A percentile compares a stretch with the other conserved stretches of the same genome.
These are phyloP conservation scores for Rhododendron simsii DNA, from an alignment of 148 eudicot species.

Conservation along the genomic window DNA sequence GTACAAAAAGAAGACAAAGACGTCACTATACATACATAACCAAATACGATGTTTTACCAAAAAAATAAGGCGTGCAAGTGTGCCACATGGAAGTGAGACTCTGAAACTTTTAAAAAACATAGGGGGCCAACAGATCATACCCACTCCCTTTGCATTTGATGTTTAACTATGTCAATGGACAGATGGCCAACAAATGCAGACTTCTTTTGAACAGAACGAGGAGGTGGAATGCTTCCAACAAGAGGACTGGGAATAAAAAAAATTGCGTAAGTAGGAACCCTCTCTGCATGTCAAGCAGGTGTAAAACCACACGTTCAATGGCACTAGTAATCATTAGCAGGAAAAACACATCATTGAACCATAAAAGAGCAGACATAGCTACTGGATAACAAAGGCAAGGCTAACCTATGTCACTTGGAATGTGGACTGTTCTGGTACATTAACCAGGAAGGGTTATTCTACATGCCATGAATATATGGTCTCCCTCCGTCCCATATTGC, in stretches of 20 bases:
- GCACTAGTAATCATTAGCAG: background rate
- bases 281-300: background rate
- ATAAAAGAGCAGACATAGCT: background rate
- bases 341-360: background rate
- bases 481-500: background rate
- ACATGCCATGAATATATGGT: background rate
- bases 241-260: constrained; percentile 49
- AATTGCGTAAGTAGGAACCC: background rate
- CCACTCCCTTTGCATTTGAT: constrained; percentile 39
- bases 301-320: background rate
- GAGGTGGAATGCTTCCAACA: constrained; percentile 32
- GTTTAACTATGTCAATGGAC: constrained; percentile 32
- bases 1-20: constrained; percentile 9
- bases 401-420: background rate
- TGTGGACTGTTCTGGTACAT: background rate
- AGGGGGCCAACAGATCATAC: constrained; percentile 15
- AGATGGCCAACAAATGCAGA: constrained; percentile 60
- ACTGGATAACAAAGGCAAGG: background rate
- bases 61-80: background rate
- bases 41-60: background rate
- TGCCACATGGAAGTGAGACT: background rate
- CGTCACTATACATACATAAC: background rate
- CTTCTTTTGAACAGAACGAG: constrained; percentile 25
- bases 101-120: background rate
- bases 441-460: background rate